Base-by-base conservation (phyloP, 2,329 filamentous ascomycete species). In the Parastagonospora nodorum region DNA sequence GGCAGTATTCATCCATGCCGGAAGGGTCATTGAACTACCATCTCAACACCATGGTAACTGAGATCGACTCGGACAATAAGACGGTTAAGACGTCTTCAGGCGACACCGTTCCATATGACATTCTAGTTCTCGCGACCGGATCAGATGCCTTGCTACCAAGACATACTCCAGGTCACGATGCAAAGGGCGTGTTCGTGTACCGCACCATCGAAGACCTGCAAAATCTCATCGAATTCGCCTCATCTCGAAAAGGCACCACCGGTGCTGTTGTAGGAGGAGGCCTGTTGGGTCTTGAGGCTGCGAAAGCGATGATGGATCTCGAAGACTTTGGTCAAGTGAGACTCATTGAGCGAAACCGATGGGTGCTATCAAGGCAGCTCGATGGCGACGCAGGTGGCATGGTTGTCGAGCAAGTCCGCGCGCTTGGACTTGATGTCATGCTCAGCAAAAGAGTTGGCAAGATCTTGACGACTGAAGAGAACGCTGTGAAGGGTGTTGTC, bases 281-380 rank as follows among this genome's bases (percentile, higher is more conserved):
- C 1, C 74, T 97, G 19, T 80, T 96, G 0, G 92, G 92, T 0
- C 82, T 97, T 0, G 92, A 96, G 75, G 92, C 92, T 2, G 92
- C 90, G 30, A 94, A 96, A 65, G 92, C 92, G 2, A 92, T 96
- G 89, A 87, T 92, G 78, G 91, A 96, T 67, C 77, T 96, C 8
- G 82, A 89, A 61, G 83, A 86, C 44, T 95, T 88, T 66, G 79
- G 82, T 10, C 84, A 85, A 50, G 88, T 96, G 44, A 89, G 86
- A 60, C 77, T 96, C 8, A 85, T 96, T 44, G 92, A 96, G 73
- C 82, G 90, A 45, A 93, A 92, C 66, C 76, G 83, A 60, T 96
- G 90, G 89, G 87, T 96, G 0, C 73, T 96, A 37, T 90, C 88
- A 46, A 81, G 92, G 47, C 92, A 96, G 66, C 77, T 96, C 1